These are phyloP conservation scores for Panicum miliaceum DNA, from an alignment of 176 grass and related monocot genomes.

Conservation along the genomic window DNA sequence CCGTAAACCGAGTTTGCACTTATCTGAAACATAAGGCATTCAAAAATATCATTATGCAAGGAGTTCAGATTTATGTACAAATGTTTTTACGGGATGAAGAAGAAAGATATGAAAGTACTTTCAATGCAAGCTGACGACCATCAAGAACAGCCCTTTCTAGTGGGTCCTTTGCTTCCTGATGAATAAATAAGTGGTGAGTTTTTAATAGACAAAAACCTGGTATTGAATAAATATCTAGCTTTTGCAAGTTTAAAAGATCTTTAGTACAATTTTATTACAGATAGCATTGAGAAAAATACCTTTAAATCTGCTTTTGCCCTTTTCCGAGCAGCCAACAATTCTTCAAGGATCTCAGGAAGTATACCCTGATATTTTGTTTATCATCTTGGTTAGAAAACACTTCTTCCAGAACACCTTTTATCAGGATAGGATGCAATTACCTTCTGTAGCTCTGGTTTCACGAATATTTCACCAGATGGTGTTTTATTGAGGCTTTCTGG, in stretches of 20 bases:
- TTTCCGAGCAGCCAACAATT: constrained; percentile 91
- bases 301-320: constrained; percentile 99
- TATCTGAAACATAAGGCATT: constrained; percentile 60
- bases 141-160: constrained; percentile 90
- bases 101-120: constrained; percentile 61
- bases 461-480: constrained; percentile 95
- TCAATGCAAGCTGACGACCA: constrained; percentile 91
- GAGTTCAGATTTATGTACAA: background rate
- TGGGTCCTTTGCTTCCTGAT: constrained; percentile 98
- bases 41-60: constrained; percentile 31
- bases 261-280: constrained; percentile 21
- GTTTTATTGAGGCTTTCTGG: constrained; percentile 88
- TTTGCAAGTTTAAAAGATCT: constrained; percentile 23
- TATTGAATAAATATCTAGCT: constrained; percentile 37
- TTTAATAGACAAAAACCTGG: constrained; percentile 31
- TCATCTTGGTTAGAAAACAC: constrained; percentile 35
- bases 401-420: constrained; percentile 21
- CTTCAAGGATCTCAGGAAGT: constrained; percentile 99
- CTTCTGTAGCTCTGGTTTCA: constrained; percentile 95
- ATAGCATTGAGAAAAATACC: constrained; percentile 54
- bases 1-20: constrained; percentile 99
- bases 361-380: constrained; percentile 71
- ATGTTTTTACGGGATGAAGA: constrained; percentile 9
- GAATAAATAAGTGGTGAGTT: constrained; percentile 36
- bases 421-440: constrained; percentile 46